phyloP scores from a whole-genome alignment of 345 rosid species.

The Dipteronia sinensis region DNA sequence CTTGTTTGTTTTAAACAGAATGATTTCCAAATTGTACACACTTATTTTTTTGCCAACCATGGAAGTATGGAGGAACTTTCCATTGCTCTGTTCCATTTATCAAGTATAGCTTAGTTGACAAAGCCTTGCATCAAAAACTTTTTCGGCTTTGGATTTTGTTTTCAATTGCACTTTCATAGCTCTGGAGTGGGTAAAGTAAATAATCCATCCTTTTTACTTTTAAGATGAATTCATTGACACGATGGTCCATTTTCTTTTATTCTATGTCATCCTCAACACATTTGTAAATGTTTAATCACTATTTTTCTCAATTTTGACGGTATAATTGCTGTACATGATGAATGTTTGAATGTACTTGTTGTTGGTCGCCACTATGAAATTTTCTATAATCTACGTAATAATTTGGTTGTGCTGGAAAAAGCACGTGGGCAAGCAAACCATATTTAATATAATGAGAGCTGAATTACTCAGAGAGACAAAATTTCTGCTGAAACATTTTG shows the following conservation, averaged over 20 bases:
- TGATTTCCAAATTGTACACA: background rate
- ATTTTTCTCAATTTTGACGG: background rate
- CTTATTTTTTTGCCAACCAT: background rate
- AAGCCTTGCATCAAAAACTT: background rate
- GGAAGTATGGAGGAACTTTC: background rate
- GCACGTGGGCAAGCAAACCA: background rate
- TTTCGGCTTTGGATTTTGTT: background rate
- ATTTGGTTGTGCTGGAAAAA: background rate
- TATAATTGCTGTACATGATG: background rate
- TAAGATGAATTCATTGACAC: background rate
- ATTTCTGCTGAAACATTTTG: background rate
- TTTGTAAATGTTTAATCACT: background rate
- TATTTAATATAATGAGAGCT: background rate
- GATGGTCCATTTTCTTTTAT: background rate
- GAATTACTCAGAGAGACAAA: background rate
- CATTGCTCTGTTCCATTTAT: no score
- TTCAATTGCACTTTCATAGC: background rate
- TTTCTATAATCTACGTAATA: background rate
- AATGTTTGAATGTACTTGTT: background rate
- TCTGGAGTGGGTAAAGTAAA: background rate
- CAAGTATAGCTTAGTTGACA: background rate
- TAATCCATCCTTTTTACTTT: background rate
- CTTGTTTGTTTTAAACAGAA: background rate
- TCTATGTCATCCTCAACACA: background rate
- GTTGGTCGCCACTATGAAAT: background rate